Evolutionary conservation across 805 yeast genomes (phyloP), one percentile per base, ranked within the genome.

Genomic region (Candida hungchunana): DNA sequence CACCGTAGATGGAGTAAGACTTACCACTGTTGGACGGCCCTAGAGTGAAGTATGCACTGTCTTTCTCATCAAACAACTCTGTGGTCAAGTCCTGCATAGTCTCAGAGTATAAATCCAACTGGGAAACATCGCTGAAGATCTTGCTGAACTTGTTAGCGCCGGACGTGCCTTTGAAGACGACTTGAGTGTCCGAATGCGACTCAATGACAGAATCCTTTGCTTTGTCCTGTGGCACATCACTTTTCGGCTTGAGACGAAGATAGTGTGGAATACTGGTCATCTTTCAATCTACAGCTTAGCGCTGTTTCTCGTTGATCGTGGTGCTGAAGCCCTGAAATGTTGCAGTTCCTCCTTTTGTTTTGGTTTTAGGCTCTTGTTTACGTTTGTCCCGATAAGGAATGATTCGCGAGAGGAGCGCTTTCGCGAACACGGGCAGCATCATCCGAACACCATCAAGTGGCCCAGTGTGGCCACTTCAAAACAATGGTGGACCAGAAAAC

Each of bases 11-110:
- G 1, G 71, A 55, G 39, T 54, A 58, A 9, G 64, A 57, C 42
- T 74, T 74, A 2, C 79, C 79, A 6, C 74, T 63, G 23, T 71
- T 72, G 1, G 78, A 67, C 22, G 79, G 73, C 1, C 80, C 80
- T 46, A 75, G 46, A 0, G 76, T 63, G 44, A 74, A 68, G 20
- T 72, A 45, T 7, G 67, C 53, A 15, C 67, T 61, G 44, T 73
- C 77, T 14, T 58, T 55, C 7, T 60, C 62, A 3, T 44, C 46
- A 4, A 61, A 46, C 14, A 48, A n/a, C 13, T 45, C 47, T 3
- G 29, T 9, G 0, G 53, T 48, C 20, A 46, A 30, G 20, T 47
- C 51, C 25, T 51, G 39, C 18, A 53, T 22, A 0, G 49, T 48
- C 17, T 40, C 53, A 9, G 56, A 53, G 53, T 64, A 72, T 4